These are phyloP conservation scores for Auriscalpium orientale DNA, from an alignment of 768 basidiomycete genomes.

Conservation along the genomic window DNA sequence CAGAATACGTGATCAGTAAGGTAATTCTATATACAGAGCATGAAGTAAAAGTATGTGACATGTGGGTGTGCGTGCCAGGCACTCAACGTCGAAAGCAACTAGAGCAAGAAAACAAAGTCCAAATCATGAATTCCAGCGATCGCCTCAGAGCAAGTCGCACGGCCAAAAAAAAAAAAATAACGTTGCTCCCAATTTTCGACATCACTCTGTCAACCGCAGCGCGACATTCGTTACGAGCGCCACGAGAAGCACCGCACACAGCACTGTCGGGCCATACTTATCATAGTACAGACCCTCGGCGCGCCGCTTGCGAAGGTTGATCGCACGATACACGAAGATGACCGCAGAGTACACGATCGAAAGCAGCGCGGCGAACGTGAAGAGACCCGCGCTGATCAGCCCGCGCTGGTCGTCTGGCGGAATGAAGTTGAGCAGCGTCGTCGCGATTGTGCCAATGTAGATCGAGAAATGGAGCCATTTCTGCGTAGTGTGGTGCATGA, in stretches of 20 bases:
- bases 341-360: constrained; percentile 82
- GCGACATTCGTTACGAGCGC: constrained; percentile 73
- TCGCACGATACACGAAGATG: constrained; percentile 73
- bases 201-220: constrained; percentile 52
- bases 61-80: no score
- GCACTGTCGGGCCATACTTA: constrained; percentile 74
- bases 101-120: no score
- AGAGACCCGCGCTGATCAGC: constrained; percentile 79
- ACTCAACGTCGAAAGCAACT: no score
- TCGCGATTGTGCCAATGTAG: constrained; percentile 83
- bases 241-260: constrained; percentile 61
- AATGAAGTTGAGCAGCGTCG: constrained; percentile 82
- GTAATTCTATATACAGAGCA: no score
- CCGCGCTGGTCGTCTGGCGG: constrained; percentile 65
- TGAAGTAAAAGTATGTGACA: no score
- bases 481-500: constrained; percentile 30
- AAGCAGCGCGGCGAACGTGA: constrained; percentile 84
- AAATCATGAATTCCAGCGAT: no score
- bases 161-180: not conserved
- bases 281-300: constrained; percentile 87
- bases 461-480: constrained; percentile 88
- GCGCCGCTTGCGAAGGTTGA: constrained; percentile 56
- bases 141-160: not conserved
- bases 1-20: no score
- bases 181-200: not conserved